These are phyloP conservation scores for Mitragyna speciosa DNA, from an alignment of 257 asterid species.

Conservation along the genomic window DNA sequence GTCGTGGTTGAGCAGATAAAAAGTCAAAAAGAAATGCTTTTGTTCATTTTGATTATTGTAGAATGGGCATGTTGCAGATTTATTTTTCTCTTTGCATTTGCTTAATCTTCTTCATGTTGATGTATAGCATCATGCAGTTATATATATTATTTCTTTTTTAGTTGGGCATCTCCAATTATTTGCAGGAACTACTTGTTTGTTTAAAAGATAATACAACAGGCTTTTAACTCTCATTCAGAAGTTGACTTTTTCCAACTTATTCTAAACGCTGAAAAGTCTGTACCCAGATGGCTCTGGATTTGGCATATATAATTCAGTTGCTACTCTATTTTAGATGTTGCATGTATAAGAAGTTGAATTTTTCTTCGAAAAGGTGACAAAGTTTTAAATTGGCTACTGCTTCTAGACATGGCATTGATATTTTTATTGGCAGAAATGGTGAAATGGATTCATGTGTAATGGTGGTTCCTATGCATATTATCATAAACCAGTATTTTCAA, in stretches of 20 bases:
- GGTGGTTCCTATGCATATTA: neutral
- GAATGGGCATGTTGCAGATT: neutral
- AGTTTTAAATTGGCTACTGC: neutral
- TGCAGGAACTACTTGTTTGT: neutral
- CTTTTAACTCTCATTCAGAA: neutral
- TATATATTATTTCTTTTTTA: neutral
- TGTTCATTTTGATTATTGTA: neutral
- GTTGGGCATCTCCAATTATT: neutral
- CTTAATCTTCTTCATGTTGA: neutral
- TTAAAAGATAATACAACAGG: neutral
- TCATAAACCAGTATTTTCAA: neutral
- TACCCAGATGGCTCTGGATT: neutral
- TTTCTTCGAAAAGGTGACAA: neutral
- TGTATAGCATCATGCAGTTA: neutral
- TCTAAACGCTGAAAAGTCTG: neutral
- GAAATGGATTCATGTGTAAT: neutral
- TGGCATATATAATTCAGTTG: neutral
- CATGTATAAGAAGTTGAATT: neutral
- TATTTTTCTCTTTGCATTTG: neutral
- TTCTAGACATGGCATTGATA: too few relatives aligned
- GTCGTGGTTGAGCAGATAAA: neutral
- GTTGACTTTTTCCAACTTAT: neutral
- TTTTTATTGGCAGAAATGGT: neutral
- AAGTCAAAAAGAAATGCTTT: neutral
- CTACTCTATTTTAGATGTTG: neutral